Base-by-base conservation (phyloP, 2,329 filamentous ascomycete species). In the Monilinia aucupariae region DNA sequence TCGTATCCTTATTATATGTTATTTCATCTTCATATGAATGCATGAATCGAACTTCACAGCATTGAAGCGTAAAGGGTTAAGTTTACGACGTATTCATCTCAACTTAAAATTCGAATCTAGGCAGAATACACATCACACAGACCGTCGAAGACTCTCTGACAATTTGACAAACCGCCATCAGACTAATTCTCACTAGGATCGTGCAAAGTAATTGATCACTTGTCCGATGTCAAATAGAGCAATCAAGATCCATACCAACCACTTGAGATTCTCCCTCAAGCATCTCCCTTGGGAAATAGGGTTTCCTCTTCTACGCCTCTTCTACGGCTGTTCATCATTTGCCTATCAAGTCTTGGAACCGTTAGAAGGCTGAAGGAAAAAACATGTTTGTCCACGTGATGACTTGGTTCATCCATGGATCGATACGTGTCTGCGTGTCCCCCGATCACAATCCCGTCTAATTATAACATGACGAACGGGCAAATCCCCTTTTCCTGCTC, bases 351-450 rank as follows among this genome's bases (percentile, higher is more conserved):
- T 39, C 43, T 45, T 20, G 8, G 37, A n/a, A n/a, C n/a, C n/a
- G n/a, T n/a, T n/a, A n/a, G n/a, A 47, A 25, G 41, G 30, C 27
- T 58, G 41, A 8, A 37, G 25, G 43, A 47, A 47, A 10, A 48
- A 20, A 43, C 30, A 22, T 10, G 27, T 30, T 30, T 34, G 59
- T 15, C n/a, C 43, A 62, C 41, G 59, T 49, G 59, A 56, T 41
- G 25, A 37, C 59, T 56, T 56, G 59, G 59, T 49, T 32, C 20
- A 56, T 56, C 59, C 59, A 55, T 47, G 39, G 27, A 25, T 25
- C 17, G 20, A 17, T 45, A 20, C 41, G 4, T 58, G 47, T 13
- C n/a, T 22, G 51, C 45, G 25, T 32, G 32, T 9, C 6, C 43
- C 48, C 45, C 25, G 56, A 17, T 30, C 12, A 39, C 43, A 34